Evolutionary conservation across 2,329 filamentous ascomycete genomes (phyloP).

Genomic region (Tolypocladium tropicale): DNA sequence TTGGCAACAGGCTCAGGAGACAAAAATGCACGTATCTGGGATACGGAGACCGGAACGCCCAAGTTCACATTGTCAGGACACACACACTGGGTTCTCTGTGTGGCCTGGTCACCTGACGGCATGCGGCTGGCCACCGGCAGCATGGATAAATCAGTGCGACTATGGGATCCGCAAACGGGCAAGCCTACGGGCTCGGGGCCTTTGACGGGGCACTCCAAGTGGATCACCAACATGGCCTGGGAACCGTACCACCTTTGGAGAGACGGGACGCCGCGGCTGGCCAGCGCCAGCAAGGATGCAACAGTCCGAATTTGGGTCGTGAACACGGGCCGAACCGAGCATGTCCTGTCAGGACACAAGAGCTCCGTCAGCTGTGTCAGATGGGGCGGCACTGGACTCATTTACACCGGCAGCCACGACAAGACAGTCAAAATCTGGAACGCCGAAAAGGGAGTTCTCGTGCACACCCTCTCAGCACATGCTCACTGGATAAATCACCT

Average conservation of each 20-base stretch:
- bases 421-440: constrained; percentile 92
- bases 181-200: constrained; percentile 51
- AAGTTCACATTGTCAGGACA: constrained; percentile 80
- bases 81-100: constrained; percentile 79
- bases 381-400: constrained; percentile 83
- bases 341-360: constrained; percentile 81
- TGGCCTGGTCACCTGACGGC: constrained; percentile 80
- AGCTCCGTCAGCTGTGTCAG: constrained; percentile 80
- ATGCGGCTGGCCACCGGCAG: constrained; percentile 75
- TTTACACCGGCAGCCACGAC: constrained; percentile 82
- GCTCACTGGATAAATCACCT: constrained; percentile 95
- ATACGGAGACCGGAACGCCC: constrained; percentile 87
- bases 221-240: constrained; percentile 82
- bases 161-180: constrained; percentile 82
- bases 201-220: constrained; percentile 80
- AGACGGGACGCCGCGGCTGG: constrained; percentile 65
- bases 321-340: constrained; percentile 66
- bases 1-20: constrained; percentile 88
- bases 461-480: constrained; percentile 72
- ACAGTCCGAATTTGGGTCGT: constrained; percentile 84
- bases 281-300: constrained; percentile 80
- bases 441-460: constrained; percentile 63
- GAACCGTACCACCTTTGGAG: constrained; percentile 83
- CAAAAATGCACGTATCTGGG: constrained; percentile 85
- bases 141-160: constrained; percentile 83